Evolutionary conservation across 352 stramenopile genomes (phyloP).

Genomic region (Globisporangium uncinulatum): DNA sequence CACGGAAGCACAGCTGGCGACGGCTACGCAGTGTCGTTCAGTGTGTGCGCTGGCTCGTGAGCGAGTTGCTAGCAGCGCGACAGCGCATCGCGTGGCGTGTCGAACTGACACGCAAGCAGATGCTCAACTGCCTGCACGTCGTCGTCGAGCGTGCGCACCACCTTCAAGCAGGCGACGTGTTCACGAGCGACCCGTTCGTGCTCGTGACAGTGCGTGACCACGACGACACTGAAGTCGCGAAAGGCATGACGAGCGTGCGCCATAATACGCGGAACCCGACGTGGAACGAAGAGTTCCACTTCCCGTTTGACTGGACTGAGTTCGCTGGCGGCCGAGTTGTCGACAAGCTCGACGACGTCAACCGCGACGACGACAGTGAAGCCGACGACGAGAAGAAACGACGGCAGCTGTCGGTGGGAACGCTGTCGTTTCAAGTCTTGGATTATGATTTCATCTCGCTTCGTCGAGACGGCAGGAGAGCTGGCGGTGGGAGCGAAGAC

Average conservation of each 20-base stretch:
- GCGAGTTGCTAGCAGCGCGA: slow-evolving; percentile 21
- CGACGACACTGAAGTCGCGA: slow-evolving; percentile 22
- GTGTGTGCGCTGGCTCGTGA: slow-evolving; percentile 20
- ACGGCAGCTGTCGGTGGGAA: neutral
- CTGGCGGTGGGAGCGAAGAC: neutral
- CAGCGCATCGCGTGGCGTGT: slow-evolving; percentile 17
- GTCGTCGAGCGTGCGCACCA: slow-evolving; percentile 39
- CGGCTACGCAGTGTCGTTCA: slow-evolving; percentile 26
- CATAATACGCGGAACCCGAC: slow-evolving; percentile 47
- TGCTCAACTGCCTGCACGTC: slow-evolving; percentile 57
- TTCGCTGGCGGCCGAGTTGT: neutral
- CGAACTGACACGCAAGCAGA: slow-evolving; percentile 22
- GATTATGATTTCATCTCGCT: slow-evolving; percentile 36
- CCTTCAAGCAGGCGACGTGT: slow-evolving; percentile 45
- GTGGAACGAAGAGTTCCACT: slow-evolving; percentile 72
- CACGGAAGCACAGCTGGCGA: slow-evolving; percentile 16
- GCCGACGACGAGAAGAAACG: slow-evolving; percentile 4
- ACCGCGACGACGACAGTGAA: slow-evolving; percentile 13
- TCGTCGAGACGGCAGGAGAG: slow-evolving; percentile 4
- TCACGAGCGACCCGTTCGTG: slow-evolving; percentile 67
- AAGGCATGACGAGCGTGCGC: slow-evolving; percentile 43
- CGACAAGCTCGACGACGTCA: neutral
- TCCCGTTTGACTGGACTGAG: slow-evolving; percentile 17
- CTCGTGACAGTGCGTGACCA: slow-evolving; percentile 21
- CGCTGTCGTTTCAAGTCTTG: slow-evolving; percentile 19